phyloP scores from a whole-genome alignment of 2,329 filamentous ascomycete species.

The Alternaria gansuensis region DNA sequence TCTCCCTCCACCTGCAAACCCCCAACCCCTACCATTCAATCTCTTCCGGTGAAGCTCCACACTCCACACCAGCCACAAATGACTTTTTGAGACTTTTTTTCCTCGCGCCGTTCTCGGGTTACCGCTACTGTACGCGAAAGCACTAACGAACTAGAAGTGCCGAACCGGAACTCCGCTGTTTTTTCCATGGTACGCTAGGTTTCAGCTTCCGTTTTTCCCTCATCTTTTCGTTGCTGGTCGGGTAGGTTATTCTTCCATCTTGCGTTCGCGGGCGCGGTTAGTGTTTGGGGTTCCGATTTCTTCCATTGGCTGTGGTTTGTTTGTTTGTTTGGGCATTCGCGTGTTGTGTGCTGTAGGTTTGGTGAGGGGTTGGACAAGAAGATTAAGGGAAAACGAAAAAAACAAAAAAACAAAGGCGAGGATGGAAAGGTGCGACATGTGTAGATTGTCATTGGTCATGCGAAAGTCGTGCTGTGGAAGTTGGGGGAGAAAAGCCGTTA shows the following conservation, averaged over 20 bases:
- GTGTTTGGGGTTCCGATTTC: not conserved
- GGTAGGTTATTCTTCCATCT: not conserved
- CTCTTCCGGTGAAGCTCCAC: conserved; percentile 5
- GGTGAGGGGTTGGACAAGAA: not conserved
- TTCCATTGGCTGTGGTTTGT: not conserved
- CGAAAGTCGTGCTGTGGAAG: not conserved
- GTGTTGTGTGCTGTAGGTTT: not conserved
- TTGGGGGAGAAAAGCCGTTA: not conserved
- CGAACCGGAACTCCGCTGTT: not conserved
- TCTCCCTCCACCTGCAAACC: not conserved
- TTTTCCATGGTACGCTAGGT: conserved; percentile 2
- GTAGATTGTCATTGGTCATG: not conserved
- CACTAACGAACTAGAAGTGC: conserved; percentile 4
- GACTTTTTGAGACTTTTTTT: not conserved
- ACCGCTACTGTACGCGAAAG: not conserved
- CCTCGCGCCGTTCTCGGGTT: not conserved
- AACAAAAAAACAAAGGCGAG: too few relatives aligned
- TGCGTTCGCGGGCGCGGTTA: conserved; percentile 4
- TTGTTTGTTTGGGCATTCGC: not conserved
- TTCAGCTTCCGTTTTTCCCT: conserved; percentile 1
- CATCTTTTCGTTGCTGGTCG: not conserved
- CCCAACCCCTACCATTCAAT: too few relatives aligned
- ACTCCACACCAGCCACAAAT: not conserved
- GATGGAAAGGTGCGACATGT: not conserved
- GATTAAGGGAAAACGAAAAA: not conserved